Base-by-base conservation (phyloP, 306 rosid species). In the Chamaecrista fasciculata region DNA sequence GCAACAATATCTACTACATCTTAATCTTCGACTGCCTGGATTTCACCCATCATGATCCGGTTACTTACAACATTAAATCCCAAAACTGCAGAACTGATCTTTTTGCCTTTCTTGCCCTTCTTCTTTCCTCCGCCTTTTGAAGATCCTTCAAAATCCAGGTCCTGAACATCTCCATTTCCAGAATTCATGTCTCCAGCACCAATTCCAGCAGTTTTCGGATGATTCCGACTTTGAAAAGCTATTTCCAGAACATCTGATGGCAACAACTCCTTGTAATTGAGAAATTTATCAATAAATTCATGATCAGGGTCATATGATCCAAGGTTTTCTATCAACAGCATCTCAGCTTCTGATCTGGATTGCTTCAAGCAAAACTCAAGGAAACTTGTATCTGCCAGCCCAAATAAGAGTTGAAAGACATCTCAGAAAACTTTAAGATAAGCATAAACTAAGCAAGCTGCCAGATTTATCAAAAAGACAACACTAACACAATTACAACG, bases 21-120 rank as follows among this genome's bases (percentile, higher is more conserved):
- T 63, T 87, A 90, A 79, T 93, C 98, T 72, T 93, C 97, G 23
- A 70, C 70, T 0, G 73, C 29, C 85, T 93, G 97, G 62, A 93
- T 93, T 91, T 93, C 98, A 26, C 98, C 98, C 97, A 84, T 90
- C 98, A 93, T 93, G 84, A 93, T 93, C 77, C 98, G 79, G 86
- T 85, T 93, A 50, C 98, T 93, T 40, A 93, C 97, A 15, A 93
- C 98, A 65, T 83, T 93, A 72, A 93, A 93, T 52, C 98, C 98
- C 91, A 93, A 82, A 68, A 82, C 95, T 5, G 96, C 37, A 20
- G 96, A 69, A 79, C 69, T 93, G 2, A 93, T 85, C 86, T 93
- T 90, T 82, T 93, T 93, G 69, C 98, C 98, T 64, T 93, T 93
- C 85, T 93, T 93, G 48, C 96, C 96, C 72, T 90, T 93, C 87